These are phyloP conservation scores for Gamsiella multidivaricata DNA, from an alignment of 192 early-diverging fungal genomes.

Conservation along the genomic window DNA sequence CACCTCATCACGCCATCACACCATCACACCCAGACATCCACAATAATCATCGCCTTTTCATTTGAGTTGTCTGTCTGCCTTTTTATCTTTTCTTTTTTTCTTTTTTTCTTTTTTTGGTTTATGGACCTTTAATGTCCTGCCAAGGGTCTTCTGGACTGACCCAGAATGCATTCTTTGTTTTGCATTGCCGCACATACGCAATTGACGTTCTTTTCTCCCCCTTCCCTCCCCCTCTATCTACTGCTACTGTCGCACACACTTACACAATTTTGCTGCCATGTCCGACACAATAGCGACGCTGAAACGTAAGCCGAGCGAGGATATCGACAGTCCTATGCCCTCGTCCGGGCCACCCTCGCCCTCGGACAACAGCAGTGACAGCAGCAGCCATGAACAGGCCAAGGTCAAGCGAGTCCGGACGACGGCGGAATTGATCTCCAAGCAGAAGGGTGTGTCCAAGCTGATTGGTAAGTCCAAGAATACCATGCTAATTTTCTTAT, in stretches of 20 bases:
- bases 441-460: constrained; percentile 48
- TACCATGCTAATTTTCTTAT: neutral
- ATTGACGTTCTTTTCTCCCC: neutral
- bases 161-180: neutral
- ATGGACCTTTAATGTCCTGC: neutral
- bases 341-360: constrained; percentile 49
- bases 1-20: neutral
- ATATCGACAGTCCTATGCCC: constrained; percentile 48
- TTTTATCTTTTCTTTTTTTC: neutral
- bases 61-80: constrained; percentile 4
- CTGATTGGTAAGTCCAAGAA: constrained; percentile 44
- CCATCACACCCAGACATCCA: neutral
- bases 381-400: constrained; percentile 23
- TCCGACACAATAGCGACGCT: constrained; percentile 23
- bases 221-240: constrained; percentile 17
- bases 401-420: constrained; percentile 51
- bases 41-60: constrained; percentile 9
- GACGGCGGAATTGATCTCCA: constrained; percentile 23
- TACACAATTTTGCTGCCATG: too few species aligned
- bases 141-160: too few species aligned
- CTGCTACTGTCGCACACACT: constrained; percentile 8
- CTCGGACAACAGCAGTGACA: constrained; percentile 25
- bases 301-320: constrained; percentile 44
- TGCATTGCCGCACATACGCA: neutral
- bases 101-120: neutral